A percentile compares a stretch with the other conserved stretches of the same genome.
phyloP scores from a whole-genome alignment of 306 rosid species.

The Glycine tomentella region DNA sequence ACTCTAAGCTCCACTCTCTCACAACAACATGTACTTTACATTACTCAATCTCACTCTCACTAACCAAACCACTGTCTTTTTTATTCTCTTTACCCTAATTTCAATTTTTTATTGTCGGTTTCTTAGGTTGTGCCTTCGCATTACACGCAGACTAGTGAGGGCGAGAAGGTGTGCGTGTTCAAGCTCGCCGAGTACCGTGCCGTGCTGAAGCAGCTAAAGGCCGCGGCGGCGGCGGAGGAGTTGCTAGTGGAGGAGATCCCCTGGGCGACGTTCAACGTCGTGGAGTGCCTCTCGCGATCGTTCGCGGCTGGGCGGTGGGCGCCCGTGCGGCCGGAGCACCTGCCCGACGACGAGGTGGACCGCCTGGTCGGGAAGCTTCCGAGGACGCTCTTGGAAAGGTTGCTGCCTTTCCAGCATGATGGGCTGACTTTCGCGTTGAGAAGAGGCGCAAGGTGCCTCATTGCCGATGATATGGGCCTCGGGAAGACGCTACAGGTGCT shows the following conservation, averaged over 20 bases:
- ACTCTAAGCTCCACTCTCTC: conserved; percentile 56
- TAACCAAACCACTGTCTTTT: no score
- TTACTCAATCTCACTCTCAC: no score
- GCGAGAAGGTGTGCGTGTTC: conserved; percentile 74
- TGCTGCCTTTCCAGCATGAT: conserved; percentile 88
- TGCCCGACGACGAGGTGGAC: conserved; percentile 74
- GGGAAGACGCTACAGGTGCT: conserved; percentile 94
- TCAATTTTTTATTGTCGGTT: not conserved
- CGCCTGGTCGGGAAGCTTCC: conserved; percentile 71
- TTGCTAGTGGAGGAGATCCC: conserved; percentile 82
- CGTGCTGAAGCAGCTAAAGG: conserved; percentile 67
- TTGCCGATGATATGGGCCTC: conserved; percentile 97
- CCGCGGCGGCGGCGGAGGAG: conserved; percentile 48
- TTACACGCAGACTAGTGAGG: conserved; percentile 74
- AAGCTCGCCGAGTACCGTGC: conserved; percentile 62
- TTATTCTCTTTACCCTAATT: not conserved
- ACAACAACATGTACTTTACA: conserved; percentile 40
- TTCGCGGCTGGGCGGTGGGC: conserved; percentile 61
- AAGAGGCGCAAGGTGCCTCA: conserved; percentile 91
- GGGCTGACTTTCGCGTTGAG: conserved; percentile 81
- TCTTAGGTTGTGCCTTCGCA: conserved; percentile 74
- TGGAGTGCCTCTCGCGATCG: conserved; percentile 73
- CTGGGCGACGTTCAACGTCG: conserved; percentile 76
- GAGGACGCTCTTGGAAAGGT: conserved; percentile 51
- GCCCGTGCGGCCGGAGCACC: conserved; percentile 79